Percentiles rank a stretch among this genome's conserved stretches.
phyloP scores from a whole-genome alignment of 73 alveolate species.

The Durusdinium trenchii region DNA sequence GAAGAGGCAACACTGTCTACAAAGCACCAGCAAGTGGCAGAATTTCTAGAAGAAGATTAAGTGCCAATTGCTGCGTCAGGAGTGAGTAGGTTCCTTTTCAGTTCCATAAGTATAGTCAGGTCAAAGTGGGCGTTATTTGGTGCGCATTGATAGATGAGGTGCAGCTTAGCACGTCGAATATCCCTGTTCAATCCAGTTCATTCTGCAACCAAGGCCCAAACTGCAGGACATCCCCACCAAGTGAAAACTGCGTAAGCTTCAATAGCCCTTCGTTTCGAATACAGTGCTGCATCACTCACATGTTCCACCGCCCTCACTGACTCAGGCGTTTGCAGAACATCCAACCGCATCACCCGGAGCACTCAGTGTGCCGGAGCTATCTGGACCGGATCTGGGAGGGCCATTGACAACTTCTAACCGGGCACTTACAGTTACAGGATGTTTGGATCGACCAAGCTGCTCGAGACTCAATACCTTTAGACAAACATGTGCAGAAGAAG shows the following conservation, averaged over 20 bases:
- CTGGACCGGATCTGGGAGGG: background rate
- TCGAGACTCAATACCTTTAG: background rate
- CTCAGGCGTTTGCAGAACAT: slow-evolving; percentile 83
- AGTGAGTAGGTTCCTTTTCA: too few relatives aligned
- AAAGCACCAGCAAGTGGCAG: background rate
- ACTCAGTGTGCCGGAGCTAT: slow-evolving; percentile 77
- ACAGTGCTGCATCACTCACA: background rate
- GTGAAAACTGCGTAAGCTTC: background rate
- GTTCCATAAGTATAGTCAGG: too few relatives aligned
- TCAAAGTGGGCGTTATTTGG: too few relatives aligned
- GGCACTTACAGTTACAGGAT: background rate
- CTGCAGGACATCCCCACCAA: background rate
- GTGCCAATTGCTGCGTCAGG: too few relatives aligned
- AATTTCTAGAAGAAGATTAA: background rate
- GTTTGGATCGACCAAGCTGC: background rate
- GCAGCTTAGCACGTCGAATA: background rate
- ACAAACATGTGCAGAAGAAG: too few relatives aligned
- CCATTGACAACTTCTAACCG: background rate
- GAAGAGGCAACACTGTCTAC: background rate
- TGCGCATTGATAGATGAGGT: background rate
- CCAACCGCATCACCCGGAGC: slow-evolving; percentile 95
- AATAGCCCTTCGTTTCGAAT: background rate
- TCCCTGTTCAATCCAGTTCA: background rate
- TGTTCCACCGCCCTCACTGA: too few relatives aligned
- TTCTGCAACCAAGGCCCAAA: too few relatives aligned